phyloP scores from a whole-genome alignment of 1,284 basidiomycete species.

The Papiliotrema terrestris region DNA sequence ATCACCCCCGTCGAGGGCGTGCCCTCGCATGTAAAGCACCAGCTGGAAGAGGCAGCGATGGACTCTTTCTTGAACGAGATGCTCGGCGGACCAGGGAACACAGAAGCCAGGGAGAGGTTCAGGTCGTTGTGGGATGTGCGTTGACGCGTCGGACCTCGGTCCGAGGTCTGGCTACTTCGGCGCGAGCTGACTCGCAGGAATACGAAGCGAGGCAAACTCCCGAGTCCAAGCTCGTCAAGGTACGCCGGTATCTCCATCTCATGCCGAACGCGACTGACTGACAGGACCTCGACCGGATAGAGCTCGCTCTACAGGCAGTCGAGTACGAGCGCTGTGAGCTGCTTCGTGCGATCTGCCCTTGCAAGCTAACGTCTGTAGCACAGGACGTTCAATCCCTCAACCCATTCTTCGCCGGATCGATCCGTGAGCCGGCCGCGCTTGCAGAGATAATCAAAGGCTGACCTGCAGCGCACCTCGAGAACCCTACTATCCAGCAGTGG shows the following conservation, averaged over 20 bases:
- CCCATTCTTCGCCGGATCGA: constrained; percentile 46
- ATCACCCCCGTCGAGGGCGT: constrained; percentile 88
- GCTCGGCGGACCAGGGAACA: constrained; percentile 63
- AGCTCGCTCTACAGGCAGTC: constrained; percentile 70
- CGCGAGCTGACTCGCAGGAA: constrained; percentile 57
- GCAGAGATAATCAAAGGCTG: background rate
- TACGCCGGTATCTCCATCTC: constrained; percentile 44
- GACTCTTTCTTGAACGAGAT: constrained; percentile 84
- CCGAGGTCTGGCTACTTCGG: background rate
- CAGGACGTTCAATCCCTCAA: constrained; percentile 42
- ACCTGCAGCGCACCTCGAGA: constrained; percentile 54
- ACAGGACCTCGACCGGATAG: constrained; percentile 80
- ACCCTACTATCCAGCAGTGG: constrained; percentile 74
- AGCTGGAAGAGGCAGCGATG: constrained; percentile 72
- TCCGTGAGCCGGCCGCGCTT: constrained; percentile 28
- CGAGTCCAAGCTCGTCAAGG: constrained; percentile 91
- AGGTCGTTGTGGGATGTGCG: constrained; percentile 72
- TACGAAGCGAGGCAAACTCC: constrained; percentile 78
- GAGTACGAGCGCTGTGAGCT: constrained; percentile 55
- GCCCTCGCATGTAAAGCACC: constrained; percentile 71
- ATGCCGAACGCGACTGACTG: background rate
- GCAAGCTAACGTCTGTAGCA: constrained; percentile 23
- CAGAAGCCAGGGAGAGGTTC: constrained; percentile 72
- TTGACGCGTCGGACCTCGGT: constrained; percentile 2
- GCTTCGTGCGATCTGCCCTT: background rate